Base-by-base conservation (phyloP, 352 stramenopile species). In the Globisporangium middletonii region DNA sequence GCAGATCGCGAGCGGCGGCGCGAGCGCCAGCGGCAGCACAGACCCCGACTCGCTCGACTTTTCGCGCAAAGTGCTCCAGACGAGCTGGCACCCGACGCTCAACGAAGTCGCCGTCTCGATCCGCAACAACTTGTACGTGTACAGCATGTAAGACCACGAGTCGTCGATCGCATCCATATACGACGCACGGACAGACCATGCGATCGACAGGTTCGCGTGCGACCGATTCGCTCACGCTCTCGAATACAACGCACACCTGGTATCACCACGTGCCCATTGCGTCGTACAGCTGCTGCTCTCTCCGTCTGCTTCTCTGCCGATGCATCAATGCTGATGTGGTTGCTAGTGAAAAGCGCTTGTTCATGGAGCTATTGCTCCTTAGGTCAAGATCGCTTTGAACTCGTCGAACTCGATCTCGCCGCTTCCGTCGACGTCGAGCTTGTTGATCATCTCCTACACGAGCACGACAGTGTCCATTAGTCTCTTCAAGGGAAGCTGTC, bases 401-500 rank as follows among this genome's bases (percentile, higher is more conserved):
- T 98, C 95, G 51, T 97, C 88, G 65, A 97, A 98, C 60, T 98
- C 94, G 55, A 98, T 98, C 71, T 98, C 91, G 33, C 95, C 95
- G 37, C 79, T 96, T 37, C 89, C 87, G 63, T 98, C 91, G 46
- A 94, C 88, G 64, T 98, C 95, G 38, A 98, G 91, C 56, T 97
- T 97, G 71, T 98, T 97, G 64, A 98, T 98, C 72, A 98, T 94
- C 53, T 98, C 89, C 67, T 80, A 18, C 2, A 13, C 2, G 33
- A 27, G 7, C 18, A 44, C 23, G 33, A n/a, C 11, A 45, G 28
- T 33, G 45, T 30, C 4, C 18, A 15, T 45, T 15, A 44, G 19
- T 48, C 43, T 23, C 23, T 23, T 23, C 23, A 23, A 23, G 23
- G 23, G 23, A 23, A 23, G 23, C 23, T 23, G 23, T 23, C 23